Base-by-base conservation (phyloP, 148 eudicot genomes). In the Rhododendron simsii region DNA sequence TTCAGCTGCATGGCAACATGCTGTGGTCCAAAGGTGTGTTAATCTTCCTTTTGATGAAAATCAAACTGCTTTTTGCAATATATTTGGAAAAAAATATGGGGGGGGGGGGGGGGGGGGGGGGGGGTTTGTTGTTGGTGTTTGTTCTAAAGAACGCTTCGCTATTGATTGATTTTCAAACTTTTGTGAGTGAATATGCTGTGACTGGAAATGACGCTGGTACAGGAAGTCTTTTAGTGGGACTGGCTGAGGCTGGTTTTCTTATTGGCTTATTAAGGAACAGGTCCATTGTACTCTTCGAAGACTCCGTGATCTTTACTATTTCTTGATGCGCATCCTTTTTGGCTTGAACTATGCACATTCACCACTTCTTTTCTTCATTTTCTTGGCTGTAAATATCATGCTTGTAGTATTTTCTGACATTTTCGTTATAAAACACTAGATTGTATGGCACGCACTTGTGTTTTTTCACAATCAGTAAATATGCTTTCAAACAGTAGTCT, bases 161-260 rank as follows among this genome's bases (percentile, higher is more conserved):
- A 82, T 80, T 85, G 35, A 45, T 50, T 90, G 69, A 69, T n/a
- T 59, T 48, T 79, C 87, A 95, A 98, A 98, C 93, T 88, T 97
- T 97, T 89, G 99, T 90, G 99, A 95, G 78, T 41, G 45, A 41
- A 41, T 97, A 97, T 86, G 99, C 95, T 85, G 98, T 95, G 81
- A 93, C 91, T 69, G 90, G 88, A 88, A 85, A 86, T 80, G 98
- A 95, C 86, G 92, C 95, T 86, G 98, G 98, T 47, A 86, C 81
- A 61, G 99, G 99, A 87, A 94, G 91, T 87, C 93, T 97, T 90
- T 86, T 94, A 74, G 95, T 96, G 75, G 98, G 95, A 67, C 81
- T 97, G 50, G 98, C 94, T 53, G 98, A 97, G 90, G 98, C 96
- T 84, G 98, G 96, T 28, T 97, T 97, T 88, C 98, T 97, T 76